Evolutionary conservation across 345 rosid species (phyloP), one percentile per base, ranked within the genome.

Genomic region (Ceriops zippeliana): DNA sequence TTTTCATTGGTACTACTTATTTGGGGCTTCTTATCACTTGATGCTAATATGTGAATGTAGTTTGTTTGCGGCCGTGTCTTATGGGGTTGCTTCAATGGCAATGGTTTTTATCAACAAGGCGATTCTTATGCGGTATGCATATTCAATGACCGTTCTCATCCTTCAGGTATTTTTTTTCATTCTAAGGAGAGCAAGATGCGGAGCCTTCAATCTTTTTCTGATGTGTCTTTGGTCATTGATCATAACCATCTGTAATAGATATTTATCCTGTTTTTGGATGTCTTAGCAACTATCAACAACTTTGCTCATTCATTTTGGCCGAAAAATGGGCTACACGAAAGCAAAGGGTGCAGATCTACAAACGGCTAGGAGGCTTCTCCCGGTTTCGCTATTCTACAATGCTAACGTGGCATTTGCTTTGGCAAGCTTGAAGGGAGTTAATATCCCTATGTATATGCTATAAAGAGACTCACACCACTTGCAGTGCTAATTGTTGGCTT

Each of bases 41-140:
- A 42, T 42, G 19, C 19, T 42, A 42, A 0, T 42, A 2, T 13
- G 17, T 42, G 49, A 42, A 42, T 86, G 85, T 76, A 95, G 97
- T 80, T 77, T 95, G 74, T 58, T 79, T 66, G 71, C 97, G 56
- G 97, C 99, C 11, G 65, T 91, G 67, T 88, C 97, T 3, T 95
- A 95, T 87, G 99, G 97, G 63, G 57, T 85, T 78, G 87, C 93
- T 77, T 95, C 97, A 1, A 95, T 95, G 99, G 96, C 96, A 5
- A 95, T 95, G 99, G 99, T 91, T 62, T 95, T 95, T 70, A 91
- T 95, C 82, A 95, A 95, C 58, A 95, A 91, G 79, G 96, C 96
- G 37, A 85, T 91, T 63, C 65, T 95, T 37, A 91, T 95, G 97
- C 93, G 90, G 76, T 95, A 88, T 76, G 70, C 86, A 10, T 68